These are phyloP conservation scores for Aspergillus oerlinghausenensis DNA, from an alignment of 2,329 filamentous ascomycete species.

Conservation along the genomic window DNA sequence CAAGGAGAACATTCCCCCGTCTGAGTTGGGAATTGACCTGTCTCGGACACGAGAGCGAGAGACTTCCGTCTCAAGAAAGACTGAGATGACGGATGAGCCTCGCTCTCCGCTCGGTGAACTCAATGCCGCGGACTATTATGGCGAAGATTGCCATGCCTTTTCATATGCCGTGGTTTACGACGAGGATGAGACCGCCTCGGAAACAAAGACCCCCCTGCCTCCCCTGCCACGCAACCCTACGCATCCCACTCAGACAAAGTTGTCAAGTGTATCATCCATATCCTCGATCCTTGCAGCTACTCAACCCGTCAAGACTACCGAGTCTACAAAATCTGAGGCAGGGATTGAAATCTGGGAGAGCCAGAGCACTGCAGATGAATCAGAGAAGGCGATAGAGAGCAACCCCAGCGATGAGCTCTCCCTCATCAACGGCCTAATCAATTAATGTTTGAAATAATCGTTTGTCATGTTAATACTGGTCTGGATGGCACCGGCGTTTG, in stretches of 20 bases:
- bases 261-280: constrained; percentile 24
- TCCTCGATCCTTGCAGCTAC: constrained; percentile 20
- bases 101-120: constrained; percentile 65
- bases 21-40: constrained; percentile 55
- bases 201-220: constrained; percentile 14
- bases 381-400: constrained; percentile 6
- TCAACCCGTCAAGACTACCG: constrained; percentile 21
- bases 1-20: constrained; percentile 90
- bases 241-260: constrained; percentile 14
- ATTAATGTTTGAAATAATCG: not conserved
- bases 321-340: constrained; percentile 49
- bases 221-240: constrained; percentile 5
- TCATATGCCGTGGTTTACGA: constrained; percentile 60
- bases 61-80: constrained; percentile 26
- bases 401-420: not conserved
- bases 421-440: not conserved
- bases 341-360: constrained; percentile 66
- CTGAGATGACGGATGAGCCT: constrained; percentile 60
- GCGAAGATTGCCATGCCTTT: constrained; percentile 59
- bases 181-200: constrained; percentile 19
- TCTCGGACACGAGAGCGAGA: constrained; percentile 29
- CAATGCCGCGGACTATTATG: constrained; percentile 63
- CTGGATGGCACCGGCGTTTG: not conserved
- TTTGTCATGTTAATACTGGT: not conserved
- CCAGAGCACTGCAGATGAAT: constrained; percentile 57